Evolutionary conservation across 2,329 filamentous ascomycete species (phyloP).

Genomic region (Pseudogymnoascus sp.): DNA sequence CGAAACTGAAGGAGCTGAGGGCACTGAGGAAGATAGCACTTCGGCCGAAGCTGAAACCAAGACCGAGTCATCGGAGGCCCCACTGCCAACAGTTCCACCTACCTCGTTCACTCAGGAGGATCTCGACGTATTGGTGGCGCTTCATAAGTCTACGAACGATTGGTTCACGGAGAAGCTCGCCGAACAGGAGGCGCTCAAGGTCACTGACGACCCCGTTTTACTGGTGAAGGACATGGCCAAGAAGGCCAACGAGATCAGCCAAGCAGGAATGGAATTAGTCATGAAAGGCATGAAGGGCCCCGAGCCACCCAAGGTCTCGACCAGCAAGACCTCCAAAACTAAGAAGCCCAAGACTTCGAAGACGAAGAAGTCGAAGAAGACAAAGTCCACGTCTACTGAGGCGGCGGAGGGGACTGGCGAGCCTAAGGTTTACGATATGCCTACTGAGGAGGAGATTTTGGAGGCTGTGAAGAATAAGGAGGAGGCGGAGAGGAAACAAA

Average conservation of each 20-base stretch:
- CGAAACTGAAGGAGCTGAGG: conserved; percentile 34
- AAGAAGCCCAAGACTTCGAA: conserved; percentile 34
- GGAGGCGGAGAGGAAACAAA: not conserved
- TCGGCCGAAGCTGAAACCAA: conserved; percentile 25
- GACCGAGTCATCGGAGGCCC: conserved; percentile 27
- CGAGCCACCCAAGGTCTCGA: conserved; percentile 31
- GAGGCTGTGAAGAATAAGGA: conserved; percentile 43
- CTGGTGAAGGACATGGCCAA: conserved; percentile 62
- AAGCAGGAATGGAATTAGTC: conserved; percentile 61
- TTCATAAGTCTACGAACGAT: conserved; percentile 52
- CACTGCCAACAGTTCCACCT: conserved; percentile 45
- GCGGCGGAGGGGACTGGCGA: conserved; percentile 35
- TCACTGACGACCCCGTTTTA: conserved; percentile 67
- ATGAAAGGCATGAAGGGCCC: conserved; percentile 58
- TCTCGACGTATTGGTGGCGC: conserved; percentile 54
- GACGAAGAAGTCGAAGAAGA: conserved; percentile 32
- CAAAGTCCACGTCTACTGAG: conserved; percentile 23
- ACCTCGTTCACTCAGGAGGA: conserved; percentile 68
- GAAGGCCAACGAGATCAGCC: conserved; percentile 64
- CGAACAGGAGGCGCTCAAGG: conserved; percentile 61
- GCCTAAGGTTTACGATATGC: conserved; percentile 37
- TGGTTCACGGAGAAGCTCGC: conserved; percentile 71
- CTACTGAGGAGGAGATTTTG: conserved; percentile 42
- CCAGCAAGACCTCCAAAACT: conserved; percentile 33
- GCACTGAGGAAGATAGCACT: conserved; percentile 67